These are phyloP conservation scores for Nicotiana otophora DNA, from an alignment of 257 asterid species.

Conservation along the genomic window DNA sequence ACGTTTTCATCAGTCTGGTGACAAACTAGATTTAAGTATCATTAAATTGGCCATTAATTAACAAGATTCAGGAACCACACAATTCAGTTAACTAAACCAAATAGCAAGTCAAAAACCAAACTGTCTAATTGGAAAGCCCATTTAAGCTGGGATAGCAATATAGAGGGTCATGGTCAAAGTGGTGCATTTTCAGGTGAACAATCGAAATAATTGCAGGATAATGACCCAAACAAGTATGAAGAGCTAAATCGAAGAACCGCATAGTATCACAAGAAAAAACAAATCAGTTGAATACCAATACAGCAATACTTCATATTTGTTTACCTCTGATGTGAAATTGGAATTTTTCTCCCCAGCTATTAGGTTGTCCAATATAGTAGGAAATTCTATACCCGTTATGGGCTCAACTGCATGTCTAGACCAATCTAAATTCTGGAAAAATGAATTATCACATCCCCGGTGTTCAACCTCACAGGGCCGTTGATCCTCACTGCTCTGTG, in stretches of 20 bases:
- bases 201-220: background rate
- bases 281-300: background rate
- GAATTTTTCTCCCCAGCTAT: slow-evolving; percentile 43
- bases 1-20: background rate
- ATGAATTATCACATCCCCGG: slow-evolving; percentile 40
- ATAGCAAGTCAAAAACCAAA: background rate
- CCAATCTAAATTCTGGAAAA: slow-evolving; percentile 52
- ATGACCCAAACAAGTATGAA: background rate
- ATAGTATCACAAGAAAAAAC: background rate
- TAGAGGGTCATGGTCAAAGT: background rate
- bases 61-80: background rate
- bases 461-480: slow-evolving; percentile 63
- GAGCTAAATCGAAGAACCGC: background rate
- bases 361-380: slow-evolving; percentile 57
- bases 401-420: slow-evolving; percentile 65
- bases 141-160: background rate
- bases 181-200: background rate
- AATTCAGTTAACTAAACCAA: background rate
- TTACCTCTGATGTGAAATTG: slow-evolving; percentile 70
- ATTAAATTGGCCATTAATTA: background rate
- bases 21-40: background rate
- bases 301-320: background rate
- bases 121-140: background rate
- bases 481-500: slow-evolving; percentile 43
- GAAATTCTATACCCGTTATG: slow-evolving; percentile 90